Base-by-base conservation (phyloP, 1,139 yeast genomes). In the Geotrichum australiense region DNA sequence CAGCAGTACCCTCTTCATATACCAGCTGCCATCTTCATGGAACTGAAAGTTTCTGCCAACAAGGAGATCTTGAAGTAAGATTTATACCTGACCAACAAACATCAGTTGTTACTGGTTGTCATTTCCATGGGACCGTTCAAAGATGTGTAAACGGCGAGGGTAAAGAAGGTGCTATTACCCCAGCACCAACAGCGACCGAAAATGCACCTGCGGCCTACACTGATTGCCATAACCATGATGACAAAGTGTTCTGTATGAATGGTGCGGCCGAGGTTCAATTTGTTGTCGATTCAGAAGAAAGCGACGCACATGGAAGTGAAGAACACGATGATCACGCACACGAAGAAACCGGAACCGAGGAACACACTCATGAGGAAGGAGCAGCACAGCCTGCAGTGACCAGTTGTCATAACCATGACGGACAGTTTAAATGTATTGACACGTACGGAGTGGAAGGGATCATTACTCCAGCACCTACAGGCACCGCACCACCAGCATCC, bases 11-110 rank as follows among this genome's bases (percentile, higher is more conserved):
- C 5, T 19, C 47, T 16, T 52, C 52, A 25, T 63, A 59, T 39
- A 51, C 63, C 6, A 56, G 53, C 1, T 64, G 68, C 47, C 68
- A 63, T 46, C 27, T 47, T 3, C 67, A 64, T 46, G 65, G 51
- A 6, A 36, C 47, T 5, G 57, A 55, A n/a, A 54, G 56, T 0
- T 61, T 46, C 34, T 63, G 68, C 41, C 35, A 58, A 46, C 38
- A 20, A 5, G 41, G 35, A 19, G 54, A 50, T n/a, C 48, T 53
- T 4, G 65, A 62, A 41, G 58, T 59, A 2, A 55, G 57, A 39
- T 63, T 23, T n/a, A n/a, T n/a, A n/a, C n/a, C n/a, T n/a, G n/a
- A n/a, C n/a, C n/a, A n/a, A 5, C 51, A 48, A 20, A 42, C 50
- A 1, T 41, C 50, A 18, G 50, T 47, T 5, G 50, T 61, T 8